Evolutionary conservation across 768 basidiomycete species (phyloP).

Genomic region (Russula abietina): DNA sequence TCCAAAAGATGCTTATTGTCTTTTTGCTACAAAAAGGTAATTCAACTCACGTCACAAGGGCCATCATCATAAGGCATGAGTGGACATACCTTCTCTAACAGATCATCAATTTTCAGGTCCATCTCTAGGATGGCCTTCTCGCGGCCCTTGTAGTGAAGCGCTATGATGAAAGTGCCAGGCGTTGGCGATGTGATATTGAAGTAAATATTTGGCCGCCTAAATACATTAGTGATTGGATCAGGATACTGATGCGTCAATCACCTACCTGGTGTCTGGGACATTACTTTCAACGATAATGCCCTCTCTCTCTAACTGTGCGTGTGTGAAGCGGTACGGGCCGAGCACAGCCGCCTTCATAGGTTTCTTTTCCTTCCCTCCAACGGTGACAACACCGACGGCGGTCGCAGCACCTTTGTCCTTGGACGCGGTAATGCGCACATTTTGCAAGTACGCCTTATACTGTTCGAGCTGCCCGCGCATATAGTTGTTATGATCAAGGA

Average conservation of each 20-base stretch:
- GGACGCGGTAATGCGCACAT: constrained; percentile 83
- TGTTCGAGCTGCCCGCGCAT: constrained; percentile 93
- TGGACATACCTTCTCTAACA: constrained; percentile 83
- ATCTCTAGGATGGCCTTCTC: constrained; percentile 99
- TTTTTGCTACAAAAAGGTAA: constrained; percentile 68
- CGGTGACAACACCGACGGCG: constrained; percentile 90
- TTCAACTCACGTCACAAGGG: background rate
- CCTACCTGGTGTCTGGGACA: constrained; percentile 94
- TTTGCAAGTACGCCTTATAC: constrained; percentile 99
- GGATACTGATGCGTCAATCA: constrained; percentile 16
- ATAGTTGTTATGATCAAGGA: constrained; percentile 98
- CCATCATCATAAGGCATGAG: background rate
- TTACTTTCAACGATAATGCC: constrained; percentile 99
- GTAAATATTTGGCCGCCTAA: constrained; percentile 93
- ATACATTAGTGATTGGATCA: constrained; percentile 14
- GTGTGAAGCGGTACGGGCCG: constrained; percentile 96
- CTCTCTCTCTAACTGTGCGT: constrained; percentile 97
- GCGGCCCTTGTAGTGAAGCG: constrained; percentile 95
- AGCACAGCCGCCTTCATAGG: constrained; percentile 75
- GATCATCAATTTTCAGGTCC: constrained; percentile 98
- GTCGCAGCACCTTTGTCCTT: constrained; percentile 85
- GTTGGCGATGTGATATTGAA: constrained; percentile 98
- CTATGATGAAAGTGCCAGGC: constrained; percentile 98
- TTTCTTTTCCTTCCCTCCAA: constrained; percentile 98
- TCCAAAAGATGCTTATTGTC: constrained; percentile 96